phyloP scores from a whole-genome alignment of 371 early-diverging fungal species.

The Ecytonucleospora hepatopenaei region DNA sequence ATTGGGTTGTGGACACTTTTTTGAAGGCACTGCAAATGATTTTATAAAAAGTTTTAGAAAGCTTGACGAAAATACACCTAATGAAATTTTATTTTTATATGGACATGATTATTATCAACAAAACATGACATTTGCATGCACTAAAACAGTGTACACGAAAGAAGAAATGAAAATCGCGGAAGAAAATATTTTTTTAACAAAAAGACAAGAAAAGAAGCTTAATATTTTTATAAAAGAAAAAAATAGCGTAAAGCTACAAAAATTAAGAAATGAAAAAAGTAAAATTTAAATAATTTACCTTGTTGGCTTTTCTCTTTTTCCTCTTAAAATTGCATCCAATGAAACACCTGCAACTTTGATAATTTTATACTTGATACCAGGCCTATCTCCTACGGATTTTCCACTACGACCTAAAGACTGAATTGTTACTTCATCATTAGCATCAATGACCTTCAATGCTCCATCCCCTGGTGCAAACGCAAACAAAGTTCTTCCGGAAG shows the following conservation, averaged over 20 bases:
- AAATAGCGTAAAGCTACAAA: background rate
- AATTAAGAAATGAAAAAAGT: background rate
- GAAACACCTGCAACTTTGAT: constrained; percentile 99
- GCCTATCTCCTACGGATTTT: constrained; percentile 93
- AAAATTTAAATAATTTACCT: constrained; percentile 60
- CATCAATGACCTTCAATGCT: constrained; percentile 90
- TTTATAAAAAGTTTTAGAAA: constrained; percentile 37
- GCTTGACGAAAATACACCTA: constrained; percentile 11
- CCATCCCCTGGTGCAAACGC: constrained; percentile 99
- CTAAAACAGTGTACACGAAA: background rate
- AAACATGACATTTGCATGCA: constrained; percentile 39
- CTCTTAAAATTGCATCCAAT: constrained; percentile 91
- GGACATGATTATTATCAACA: constrained; percentile 54
- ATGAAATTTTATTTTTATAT: constrained; percentile 42
- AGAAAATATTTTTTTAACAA: background rate
- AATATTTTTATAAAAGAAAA: background rate
- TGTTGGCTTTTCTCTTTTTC: constrained; percentile 98
- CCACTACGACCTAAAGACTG: constrained; percentile 62
- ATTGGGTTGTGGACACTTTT: constrained; percentile 54
- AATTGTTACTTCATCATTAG: constrained; percentile 63
- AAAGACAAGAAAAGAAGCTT: background rate
- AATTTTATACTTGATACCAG: constrained; percentile 99
- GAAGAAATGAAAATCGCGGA: background rate
- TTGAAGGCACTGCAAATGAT: constrained; percentile 50
- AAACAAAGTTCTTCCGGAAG: constrained; percentile 98